These are phyloP conservation scores for Boechera retrofracta DNA, from an alignment of 345 rosid genomes.

Conservation along the genomic window DNA sequence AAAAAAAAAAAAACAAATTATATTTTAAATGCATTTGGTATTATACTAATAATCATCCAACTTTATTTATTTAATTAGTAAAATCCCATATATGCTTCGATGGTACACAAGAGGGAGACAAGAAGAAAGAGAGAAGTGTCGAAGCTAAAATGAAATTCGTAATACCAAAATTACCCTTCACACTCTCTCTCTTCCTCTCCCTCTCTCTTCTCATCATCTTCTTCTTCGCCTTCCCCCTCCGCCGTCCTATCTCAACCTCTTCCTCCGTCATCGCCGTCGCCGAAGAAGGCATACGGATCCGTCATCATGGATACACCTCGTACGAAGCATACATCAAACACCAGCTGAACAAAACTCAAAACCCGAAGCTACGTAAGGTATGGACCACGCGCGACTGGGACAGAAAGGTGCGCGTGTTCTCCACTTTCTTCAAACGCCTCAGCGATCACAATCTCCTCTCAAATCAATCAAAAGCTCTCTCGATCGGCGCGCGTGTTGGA, in stretches of 20 bases:
- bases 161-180: slow-evolving; percentile 47
- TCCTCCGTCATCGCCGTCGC: not conserved
- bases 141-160: slow-evolving; percentile 38
- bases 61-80: not conserved
- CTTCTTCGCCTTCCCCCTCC: slow-evolving; percentile 50
- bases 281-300: slow-evolving; percentile 59
- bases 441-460: slow-evolving; percentile 50
- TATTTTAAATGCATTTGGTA: not conserved
- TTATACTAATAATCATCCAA: not conserved
- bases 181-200: slow-evolving; percentile 53
- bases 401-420: slow-evolving; percentile 74
- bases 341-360: slow-evolving; percentile 91
- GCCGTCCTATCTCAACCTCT: slow-evolving; percentile 1
- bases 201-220: slow-evolving; percentile 46
- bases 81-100: not conserved
- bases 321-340: slow-evolving; percentile 89
- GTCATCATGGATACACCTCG: slow-evolving; percentile 70
- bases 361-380: slow-evolving; percentile 71
- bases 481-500: slow-evolving; percentile 89
- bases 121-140: not conserved
- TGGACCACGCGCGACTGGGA: slow-evolving; percentile 97
- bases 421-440: slow-evolving; percentile 58
- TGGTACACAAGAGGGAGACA: not conserved
- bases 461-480: slow-evolving; percentile 67
- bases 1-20: not conserved